These are phyloP conservation scores for Lanmaoa rubissima DNA, from an alignment of 768 basidiomycete genomes.

Conservation along the genomic window DNA sequence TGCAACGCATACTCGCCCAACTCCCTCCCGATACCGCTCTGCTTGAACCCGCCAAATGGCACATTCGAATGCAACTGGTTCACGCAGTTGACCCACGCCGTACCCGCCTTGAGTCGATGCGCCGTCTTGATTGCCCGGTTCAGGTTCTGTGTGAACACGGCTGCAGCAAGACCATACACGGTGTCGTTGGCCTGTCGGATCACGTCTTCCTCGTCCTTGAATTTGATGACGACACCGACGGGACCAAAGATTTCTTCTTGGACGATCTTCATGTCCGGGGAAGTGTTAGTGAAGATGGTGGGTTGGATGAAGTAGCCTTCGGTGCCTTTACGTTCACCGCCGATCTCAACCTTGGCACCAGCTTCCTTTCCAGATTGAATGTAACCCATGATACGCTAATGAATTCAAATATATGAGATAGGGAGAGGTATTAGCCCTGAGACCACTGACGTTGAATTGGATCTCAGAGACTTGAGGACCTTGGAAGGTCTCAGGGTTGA, in stretches of 20 bases:
- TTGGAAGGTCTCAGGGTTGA: slow-evolving; percentile 55
- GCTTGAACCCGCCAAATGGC: slow-evolving; percentile 87
- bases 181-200: slow-evolving; percentile 82
- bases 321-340: slow-evolving; percentile 57
- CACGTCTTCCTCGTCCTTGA: slow-evolving; percentile 67
- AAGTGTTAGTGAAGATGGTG: slow-evolving; percentile 70
- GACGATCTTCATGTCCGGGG: slow-evolving; percentile 72
- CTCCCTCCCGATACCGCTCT: slow-evolving; percentile 79
- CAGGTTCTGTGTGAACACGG: slow-evolving; percentile 81
- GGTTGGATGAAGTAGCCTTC: slow-evolving; percentile 73
- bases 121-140: slow-evolving; percentile 70
- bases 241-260: slow-evolving; percentile 80
- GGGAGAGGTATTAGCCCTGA: neutral
- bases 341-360: slow-evolving; percentile 65
- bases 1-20: slow-evolving; percentile 71
- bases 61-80: slow-evolving; percentile 38
- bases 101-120: slow-evolving; percentile 77
- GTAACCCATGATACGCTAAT: slow-evolving; percentile 73
- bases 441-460: slow-evolving; percentile 63
- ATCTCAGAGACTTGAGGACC: slow-evolving; percentile 78
- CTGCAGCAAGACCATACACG: slow-evolving; percentile 81
- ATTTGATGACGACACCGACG: slow-evolving; percentile 73
- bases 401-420: neutral
- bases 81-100: slow-evolving; percentile 58
- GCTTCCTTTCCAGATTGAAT: slow-evolving; percentile 71